Evolutionary conservation across 345 rosid genomes (phyloP), one percentile per base, ranked within the genome.

Genomic region (Boechera retrofracta): DNA sequence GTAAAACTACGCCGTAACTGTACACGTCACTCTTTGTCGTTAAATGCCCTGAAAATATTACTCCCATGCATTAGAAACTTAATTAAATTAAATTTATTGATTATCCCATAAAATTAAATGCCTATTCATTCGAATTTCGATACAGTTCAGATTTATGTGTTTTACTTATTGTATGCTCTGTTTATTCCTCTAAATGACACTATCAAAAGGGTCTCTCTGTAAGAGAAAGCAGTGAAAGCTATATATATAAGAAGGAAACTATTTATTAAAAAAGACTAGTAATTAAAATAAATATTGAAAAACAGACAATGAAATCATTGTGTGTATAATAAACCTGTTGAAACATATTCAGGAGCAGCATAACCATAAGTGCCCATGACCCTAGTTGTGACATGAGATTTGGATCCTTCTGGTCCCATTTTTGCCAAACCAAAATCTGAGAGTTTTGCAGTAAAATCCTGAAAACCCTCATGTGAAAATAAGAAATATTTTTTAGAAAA

Each of bases 361-460:
- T 94, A 94, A 29, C 97, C 98, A 12, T 90, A 89, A 9, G 98
- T 94, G 8, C 98, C 98, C 98, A 94, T 94, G 39, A 94, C 98
- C 5, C 98, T 85, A 69, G 97, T 92, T 0, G 92, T 90, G 32
- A 94, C 98, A 67, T 94, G 98, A 13, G 97, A 86, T 61, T 94
- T 82, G 4, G 97, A 94, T 32, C 98, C 98, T 72, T 92, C 97
- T 15, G 98, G 98, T 0, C 98, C 97, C 94, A 94, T 90, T 53
- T 73, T 94, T 5, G 98, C 97, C 0, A 92, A 92, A 55, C 97
- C 98, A 10, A 94, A 92, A 80, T 94, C 98, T 6, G 98, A 94
- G 48, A 94, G 59, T 71, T 92, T 94, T 5, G 89, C 93, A 0
- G 93, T 90, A 53, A 92, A 94, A 80, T 92, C 97, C 98, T 28